Base-by-base conservation (phyloP, 768 basidiomycete genomes). In the Agaricus bisporus region DNA sequence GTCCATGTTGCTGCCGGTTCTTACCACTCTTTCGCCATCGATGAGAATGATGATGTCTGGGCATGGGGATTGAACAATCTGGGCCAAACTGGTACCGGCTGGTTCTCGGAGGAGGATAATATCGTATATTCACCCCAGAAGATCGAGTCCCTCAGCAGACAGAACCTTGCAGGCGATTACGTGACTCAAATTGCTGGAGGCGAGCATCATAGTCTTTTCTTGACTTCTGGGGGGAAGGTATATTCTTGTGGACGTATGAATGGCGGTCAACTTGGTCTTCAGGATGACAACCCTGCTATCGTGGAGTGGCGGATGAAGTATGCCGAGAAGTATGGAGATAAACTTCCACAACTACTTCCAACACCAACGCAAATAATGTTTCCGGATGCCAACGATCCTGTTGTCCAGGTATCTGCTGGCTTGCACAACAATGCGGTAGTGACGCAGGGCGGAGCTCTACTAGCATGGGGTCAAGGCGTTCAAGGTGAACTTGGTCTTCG, bases 51-150 rank as follows among this genome's bases (percentile, higher is more conserved):
- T 25, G 81, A 78, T 45, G 88, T 95, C 8, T 98, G 86, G 85
- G 92, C 83, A 11, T 98, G 95, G 95, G 95, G 95, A n/a, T 74
- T 94, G 55, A 97, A 98, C 68, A 90, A 74, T 68, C 88, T 79
- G 85, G 94, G 87, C 26, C 89, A 91, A 68, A 82, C 81, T 0
- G 89, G 88, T 29, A 84, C 86, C 0, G 78, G 78, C 4, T 74
- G 68, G 56, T 62, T 63, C 8, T 70, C 75, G 6, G 59, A 67
- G 12, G 78, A 77, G 41, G 76, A 78, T 56, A 60, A 69, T 43
- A 73, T 85, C 51, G 78, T 91, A 12, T 77, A 79, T 54, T 68
- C 79, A 0, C 90, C 90, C 1, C 77, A 73, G 59, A 81, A 76
- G 49, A 81, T 93, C 17, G 67, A 74, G 45, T 72, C 78, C 5